These are phyloP conservation scores for Spinacia oleracea DNA, from an alignment of 179 eudicot genomes.

Conservation along the genomic window DNA sequence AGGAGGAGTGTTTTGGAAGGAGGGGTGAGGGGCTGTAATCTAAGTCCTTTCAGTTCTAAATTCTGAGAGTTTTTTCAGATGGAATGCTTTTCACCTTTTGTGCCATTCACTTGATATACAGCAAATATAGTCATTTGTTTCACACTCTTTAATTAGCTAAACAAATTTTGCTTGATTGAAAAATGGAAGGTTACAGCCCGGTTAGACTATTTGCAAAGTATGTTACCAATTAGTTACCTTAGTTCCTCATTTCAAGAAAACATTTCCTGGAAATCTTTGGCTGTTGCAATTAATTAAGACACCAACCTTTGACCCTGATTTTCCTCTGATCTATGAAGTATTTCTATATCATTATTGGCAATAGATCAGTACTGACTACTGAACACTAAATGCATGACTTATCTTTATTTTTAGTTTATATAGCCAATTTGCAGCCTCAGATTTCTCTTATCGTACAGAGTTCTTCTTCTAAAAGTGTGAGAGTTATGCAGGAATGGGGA, in stretches of 20 bases:
- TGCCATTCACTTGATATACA: slow-evolving; percentile 8
- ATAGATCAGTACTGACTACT: slow-evolving; percentile 4
- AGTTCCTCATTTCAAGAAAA: slow-evolving; percentile 14
- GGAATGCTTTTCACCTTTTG: neutral
- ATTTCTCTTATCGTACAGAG: slow-evolving; percentile 11
- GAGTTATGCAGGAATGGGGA: slow-evolving; percentile 25
- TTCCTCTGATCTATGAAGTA: neutral
- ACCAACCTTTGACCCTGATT: slow-evolving; percentile 3
- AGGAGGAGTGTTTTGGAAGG: too few species aligned
- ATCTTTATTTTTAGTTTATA: slow-evolving; percentile 12
- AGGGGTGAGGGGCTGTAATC: too few species aligned
- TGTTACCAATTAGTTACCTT: slow-evolving; percentile 8
- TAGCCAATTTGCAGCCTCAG: neutral
- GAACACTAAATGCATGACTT: slow-evolving; percentile 14
- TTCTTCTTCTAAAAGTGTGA: slow-evolving; percentile 12
- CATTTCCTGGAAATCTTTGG: slow-evolving; percentile 9
- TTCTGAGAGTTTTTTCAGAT: neutral
- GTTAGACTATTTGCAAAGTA: neutral
- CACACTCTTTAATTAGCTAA: neutral
- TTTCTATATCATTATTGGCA: slow-evolving; percentile 7
- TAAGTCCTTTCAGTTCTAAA: slow-evolving; percentile 8
- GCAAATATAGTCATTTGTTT: slow-evolving; percentile 3
- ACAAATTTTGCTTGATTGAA: too few species aligned
- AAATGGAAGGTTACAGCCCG: neutral
- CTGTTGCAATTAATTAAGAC: slow-evolving; percentile 18